These are phyloP conservation scores for Papiliotrema fonsecae DNA, from an alignment of 1,284 basidiomycete genomes.

Conservation along the genomic window DNA sequence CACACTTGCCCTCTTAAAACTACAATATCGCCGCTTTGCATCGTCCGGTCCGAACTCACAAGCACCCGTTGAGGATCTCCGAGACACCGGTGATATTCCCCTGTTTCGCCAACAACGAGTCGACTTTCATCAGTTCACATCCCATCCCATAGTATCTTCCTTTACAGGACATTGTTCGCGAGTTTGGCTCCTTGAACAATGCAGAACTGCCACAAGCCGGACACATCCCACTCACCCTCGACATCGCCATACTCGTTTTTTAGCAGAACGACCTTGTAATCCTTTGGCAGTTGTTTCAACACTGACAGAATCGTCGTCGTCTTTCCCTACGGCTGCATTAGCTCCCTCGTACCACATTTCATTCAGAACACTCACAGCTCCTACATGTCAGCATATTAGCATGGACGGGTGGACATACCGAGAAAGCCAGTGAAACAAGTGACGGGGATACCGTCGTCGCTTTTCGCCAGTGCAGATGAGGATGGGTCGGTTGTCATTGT, in stretches of 20 bases:
- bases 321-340: slow-evolving; percentile 48
- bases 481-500: neutral
- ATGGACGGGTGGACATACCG: slow-evolving; percentile 15
- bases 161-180: too few species aligned
- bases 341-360: too few species aligned
- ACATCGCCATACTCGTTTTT: slow-evolving; percentile 55
- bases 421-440: slow-evolving; percentile 79
- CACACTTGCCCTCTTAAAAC: too few species aligned
- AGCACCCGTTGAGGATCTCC: slow-evolving; percentile 87
- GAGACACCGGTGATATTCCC: slow-evolving; percentile 76
- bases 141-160: too few species aligned
- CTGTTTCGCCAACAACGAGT: slow-evolving; percentile 78
- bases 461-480: neutral
- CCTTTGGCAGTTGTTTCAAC: slow-evolving; percentile 68
- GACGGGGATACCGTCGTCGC: slow-evolving; percentile 65
- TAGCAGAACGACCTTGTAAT: slow-evolving; percentile 73
- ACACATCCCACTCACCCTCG: slow-evolving; percentile 28
- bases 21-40: too few species aligned
- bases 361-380: slow-evolving; percentile 27
- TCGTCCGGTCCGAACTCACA: too few species aligned
- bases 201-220: neutral
- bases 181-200: neutral
- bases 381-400: slow-evolving; percentile 6
- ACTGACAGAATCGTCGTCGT: slow-evolving; percentile 70
- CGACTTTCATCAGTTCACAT: slow-evolving; percentile 59